phyloP scores from a whole-genome alignment of 192 early-diverging fungal species.

The Gaertneriomyces sp. region DNA sequence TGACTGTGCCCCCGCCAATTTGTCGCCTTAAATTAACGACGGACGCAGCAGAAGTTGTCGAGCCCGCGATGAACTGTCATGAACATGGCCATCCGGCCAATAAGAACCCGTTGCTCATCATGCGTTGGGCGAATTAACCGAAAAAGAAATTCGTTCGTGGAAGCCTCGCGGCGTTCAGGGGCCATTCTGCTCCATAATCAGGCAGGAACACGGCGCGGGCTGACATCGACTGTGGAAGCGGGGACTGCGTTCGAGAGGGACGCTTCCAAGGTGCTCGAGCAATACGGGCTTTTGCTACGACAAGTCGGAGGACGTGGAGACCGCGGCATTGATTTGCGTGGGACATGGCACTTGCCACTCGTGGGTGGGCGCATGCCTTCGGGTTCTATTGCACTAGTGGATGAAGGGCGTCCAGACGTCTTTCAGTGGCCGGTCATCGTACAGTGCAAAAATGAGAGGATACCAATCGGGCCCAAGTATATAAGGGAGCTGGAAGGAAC shows the following conservation, averaged over 20 bases:
- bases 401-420: neutral
- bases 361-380: neutral
- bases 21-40: too few species aligned
- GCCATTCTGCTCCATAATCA: too few species aligned
- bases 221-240: conserved; percentile 18
- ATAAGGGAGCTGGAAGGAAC: conserved; percentile 35
- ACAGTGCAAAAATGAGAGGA: conserved; percentile 33
- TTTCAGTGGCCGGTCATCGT: conserved; percentile 21
- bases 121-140: too few species aligned
- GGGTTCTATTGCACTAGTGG: too few species aligned
- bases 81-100: too few species aligned
- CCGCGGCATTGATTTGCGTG: conserved; percentile 32
- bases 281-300: conserved; percentile 12
- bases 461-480: conserved; percentile 21
- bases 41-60: too few species aligned
- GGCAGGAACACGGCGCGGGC: neutral
- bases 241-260: conserved; percentile 24
- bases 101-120: too few species aligned
- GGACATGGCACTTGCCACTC: conserved; percentile 17
- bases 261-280: conserved; percentile 1
- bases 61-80: too few species aligned
- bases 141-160: too few species aligned
- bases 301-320: conserved; percentile 33
- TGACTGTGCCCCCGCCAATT: too few species aligned
- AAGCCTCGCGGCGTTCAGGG: too few species aligned